Percentiles rank a stretch among this genome's conserved stretches.
phyloP scores from a whole-genome alignment of 1,284 basidiomycete species.

The Cystobasidium sp. region DNA sequence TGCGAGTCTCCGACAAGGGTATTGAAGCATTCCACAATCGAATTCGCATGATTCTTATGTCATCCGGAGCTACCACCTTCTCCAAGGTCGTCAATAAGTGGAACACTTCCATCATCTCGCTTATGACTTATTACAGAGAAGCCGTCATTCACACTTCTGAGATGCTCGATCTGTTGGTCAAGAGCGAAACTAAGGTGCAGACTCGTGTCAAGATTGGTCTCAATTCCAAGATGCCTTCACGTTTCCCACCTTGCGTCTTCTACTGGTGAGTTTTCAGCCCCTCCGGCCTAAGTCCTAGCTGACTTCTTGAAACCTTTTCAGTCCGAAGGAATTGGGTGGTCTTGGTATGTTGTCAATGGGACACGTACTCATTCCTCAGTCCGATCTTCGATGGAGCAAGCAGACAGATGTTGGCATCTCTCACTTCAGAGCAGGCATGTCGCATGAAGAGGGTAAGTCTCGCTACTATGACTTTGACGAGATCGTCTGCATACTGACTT shows the following conservation, averaged over 20 bases:
- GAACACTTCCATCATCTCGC: conserved; percentile 55
- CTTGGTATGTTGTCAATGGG: conserved; percentile 99
- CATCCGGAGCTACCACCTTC: conserved; percentile 97
- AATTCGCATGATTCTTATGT: conserved; percentile 96
- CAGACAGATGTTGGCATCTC: conserved; percentile 85
- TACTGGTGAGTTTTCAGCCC: conserved; percentile 26
- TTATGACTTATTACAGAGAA: conserved; percentile 71
- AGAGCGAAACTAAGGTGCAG: conserved; percentile 96
- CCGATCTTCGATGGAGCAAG: conserved; percentile 95
- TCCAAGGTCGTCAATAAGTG: conserved; percentile 98
- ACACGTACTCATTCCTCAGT: conserved; percentile 96
- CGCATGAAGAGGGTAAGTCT: conserved; percentile 56
- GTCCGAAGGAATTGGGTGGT: conserved; percentile 80
- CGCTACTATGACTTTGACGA: conserved; percentile 33
- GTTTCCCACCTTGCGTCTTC: conserved; percentile 76
- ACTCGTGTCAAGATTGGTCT: conserved; percentile 96
- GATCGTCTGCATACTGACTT: conserved; percentile 61
- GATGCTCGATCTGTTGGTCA: conserved; percentile 88
- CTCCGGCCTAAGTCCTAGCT: conserved; percentile 10
- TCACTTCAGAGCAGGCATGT: conserved; percentile 83
- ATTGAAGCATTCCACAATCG: conserved; percentile 96
- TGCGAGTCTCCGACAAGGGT: conserved; percentile 89
- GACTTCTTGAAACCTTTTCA: conserved; percentile 55
- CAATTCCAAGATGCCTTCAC: conserved; percentile 79
- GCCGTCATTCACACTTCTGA: conserved; percentile 92